A percentile compares a stretch with the other conserved stretches of the same genome.
These are phyloP conservation scores for Knoxdaviesia capensis DNA, from an alignment of 2,329 filamentous ascomycete species.

Conservation along the genomic window DNA sequence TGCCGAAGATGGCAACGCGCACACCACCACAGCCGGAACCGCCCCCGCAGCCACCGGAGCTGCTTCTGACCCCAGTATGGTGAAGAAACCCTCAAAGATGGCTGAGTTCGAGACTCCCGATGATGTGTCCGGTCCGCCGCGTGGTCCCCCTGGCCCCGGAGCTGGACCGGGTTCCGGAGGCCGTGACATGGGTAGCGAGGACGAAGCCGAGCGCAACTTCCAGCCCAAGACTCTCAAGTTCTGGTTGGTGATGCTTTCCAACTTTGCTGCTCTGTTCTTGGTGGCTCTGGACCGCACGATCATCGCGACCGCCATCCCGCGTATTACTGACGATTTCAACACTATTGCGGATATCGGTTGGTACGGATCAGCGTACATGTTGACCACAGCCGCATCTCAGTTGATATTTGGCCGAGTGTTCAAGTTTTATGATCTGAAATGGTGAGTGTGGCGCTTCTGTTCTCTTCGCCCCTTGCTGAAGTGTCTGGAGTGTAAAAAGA, in stretches of 20 bases:
- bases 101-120: too few species aligned
- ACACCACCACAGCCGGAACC: too few species aligned
- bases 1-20: too few species aligned
- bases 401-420: conserved; percentile 28
- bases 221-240: conserved; percentile 31
- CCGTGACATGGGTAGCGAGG: background rate
- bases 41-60: too few species aligned
- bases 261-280: conserved; percentile 34
- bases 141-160: too few species aligned
- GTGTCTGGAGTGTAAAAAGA: background rate
- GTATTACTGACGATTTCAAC: conserved; percentile 29
- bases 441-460: conserved; percentile 10
- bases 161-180: too few species aligned
- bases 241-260: conserved; percentile 32
- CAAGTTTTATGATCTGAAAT: conserved; percentile 27
- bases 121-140: too few species aligned
- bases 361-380: conserved; percentile 39
- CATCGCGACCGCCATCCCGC: conserved; percentile 29
- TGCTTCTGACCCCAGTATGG: too few species aligned
- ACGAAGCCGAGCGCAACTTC: conserved; percentile 21
- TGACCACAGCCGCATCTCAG: conserved; percentile 35
- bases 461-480: background rate
- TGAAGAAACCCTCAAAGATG: too few species aligned
- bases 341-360: conserved; percentile 37
- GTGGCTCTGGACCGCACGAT: conserved; percentile 36